A percentile compares a stretch with the other conserved stretches of the same genome.
Conservation (phyloP, 805 yeast genomes). For the Ogataea nitratoaversa region DNA sequence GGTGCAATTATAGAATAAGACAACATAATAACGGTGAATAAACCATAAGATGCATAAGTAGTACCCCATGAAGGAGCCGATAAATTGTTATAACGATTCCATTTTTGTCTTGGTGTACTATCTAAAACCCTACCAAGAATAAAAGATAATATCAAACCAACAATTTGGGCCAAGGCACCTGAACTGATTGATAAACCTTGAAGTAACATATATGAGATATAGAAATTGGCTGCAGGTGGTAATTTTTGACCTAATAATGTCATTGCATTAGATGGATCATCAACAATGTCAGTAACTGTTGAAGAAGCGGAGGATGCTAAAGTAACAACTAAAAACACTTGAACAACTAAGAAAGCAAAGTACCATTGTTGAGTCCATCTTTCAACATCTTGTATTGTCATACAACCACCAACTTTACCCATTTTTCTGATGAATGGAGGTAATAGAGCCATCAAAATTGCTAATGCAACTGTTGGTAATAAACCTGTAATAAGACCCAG, state of each 20-base stretch:
- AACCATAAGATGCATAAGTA: conserved; percentile 71
- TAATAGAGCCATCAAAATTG: conserved; percentile 78
- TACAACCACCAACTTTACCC: conserved; percentile 71
- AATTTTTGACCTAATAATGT: conserved; percentile 65
- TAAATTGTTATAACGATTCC: conserved; percentile 68
- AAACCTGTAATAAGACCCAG: conserved; percentile 85
- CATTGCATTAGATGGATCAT: conserved; percentile 70
- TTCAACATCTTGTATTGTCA: conserved; percentile 71
- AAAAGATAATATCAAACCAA: conserved; percentile 65
- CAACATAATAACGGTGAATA: conserved; percentile 67
- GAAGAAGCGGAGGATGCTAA: conserved; percentile 81
- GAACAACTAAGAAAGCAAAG: conserved; percentile 86
- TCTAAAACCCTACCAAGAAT: conserved; percentile 70
- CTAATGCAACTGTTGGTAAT: conserved; percentile 76
- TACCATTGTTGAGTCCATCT: conserved; percentile 82
- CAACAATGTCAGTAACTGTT: conserved; percentile 63
- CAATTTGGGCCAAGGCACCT: conserved; percentile 73
- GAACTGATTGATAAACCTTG: conserved; percentile 78
- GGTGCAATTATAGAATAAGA: conserved; percentile 80
- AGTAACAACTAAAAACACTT: conserved; percentile 82
- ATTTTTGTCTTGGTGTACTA: conserved; percentile 86
- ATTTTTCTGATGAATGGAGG: conserved; percentile 77
- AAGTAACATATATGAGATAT: conserved; percentile 74
- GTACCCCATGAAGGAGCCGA: conserved; percentile 77
- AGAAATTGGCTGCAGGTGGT: conserved; percentile 90